Evolutionary conservation across 2,329 filamentous ascomycete genomes (phyloP).

Genomic region (Myriosclerotinia duriaeana): DNA sequence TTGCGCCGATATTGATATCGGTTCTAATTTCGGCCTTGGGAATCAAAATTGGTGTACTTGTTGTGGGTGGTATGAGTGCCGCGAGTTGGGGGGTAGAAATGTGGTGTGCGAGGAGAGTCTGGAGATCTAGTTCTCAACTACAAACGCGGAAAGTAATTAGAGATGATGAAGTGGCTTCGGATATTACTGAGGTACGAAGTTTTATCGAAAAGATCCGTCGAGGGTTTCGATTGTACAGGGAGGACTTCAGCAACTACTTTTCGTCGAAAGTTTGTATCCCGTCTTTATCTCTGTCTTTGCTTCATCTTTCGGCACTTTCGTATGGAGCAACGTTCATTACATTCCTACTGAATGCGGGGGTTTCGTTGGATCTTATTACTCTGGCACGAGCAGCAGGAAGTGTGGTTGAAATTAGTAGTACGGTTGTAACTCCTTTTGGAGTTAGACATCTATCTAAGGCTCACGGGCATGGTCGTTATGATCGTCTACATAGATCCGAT

Average conservation of each 20-base stretch:
- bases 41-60: constrained; percentile 47
- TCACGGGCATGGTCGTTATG: constrained; percentile 37
- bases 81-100: constrained; percentile 45
- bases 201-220: constrained; percentile 12
- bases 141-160: constrained; percentile 37
- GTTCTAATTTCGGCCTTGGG: constrained; percentile 47
- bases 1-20: constrained; percentile 53
- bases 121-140: constrained; percentile 40
- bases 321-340: constrained; percentile 57
- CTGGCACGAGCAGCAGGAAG: constrained; percentile 49
- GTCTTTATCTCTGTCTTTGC: constrained; percentile 50
- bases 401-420: constrained; percentile 53
- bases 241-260: constrained; percentile 44
- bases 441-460: constrained; percentile 44
- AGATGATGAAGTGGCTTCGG: background rate
- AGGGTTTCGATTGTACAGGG: constrained; percentile 33
- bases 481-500: constrained; percentile 12
- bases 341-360: constrained; percentile 52
- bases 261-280: constrained; percentile 45
- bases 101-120: constrained; percentile 44
- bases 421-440: constrained; percentile 51
- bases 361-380: constrained; percentile 50
- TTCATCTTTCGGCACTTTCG: constrained; percentile 56
- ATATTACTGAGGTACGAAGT: background rate
- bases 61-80: constrained; percentile 48